Conservation (phyloP, 768 basidiomycete species). For the Kwoniella bestiolae region DNA sequence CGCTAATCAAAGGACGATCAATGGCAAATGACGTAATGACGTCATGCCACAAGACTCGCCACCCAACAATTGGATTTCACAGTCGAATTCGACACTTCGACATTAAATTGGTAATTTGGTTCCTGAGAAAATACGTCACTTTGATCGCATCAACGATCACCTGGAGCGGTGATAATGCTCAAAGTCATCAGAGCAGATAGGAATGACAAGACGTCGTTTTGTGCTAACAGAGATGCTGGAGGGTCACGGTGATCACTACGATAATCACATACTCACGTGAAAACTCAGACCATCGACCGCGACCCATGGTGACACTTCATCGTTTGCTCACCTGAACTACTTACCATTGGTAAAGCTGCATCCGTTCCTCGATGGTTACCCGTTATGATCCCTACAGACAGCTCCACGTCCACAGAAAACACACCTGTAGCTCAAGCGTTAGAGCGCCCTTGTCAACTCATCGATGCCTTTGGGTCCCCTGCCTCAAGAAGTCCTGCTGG, state of each 20-base stretch:
- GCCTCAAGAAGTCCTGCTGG: neutral
- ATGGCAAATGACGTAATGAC: constrained; percentile 23
- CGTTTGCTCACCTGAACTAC: too few species aligned
- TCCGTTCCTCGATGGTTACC: neutral
- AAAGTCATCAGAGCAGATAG: too few species aligned
- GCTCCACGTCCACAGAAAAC: neutral
- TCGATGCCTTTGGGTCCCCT: constrained; percentile 8
- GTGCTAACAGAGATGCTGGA: too few species aligned
- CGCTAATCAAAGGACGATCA: constrained; percentile 11
- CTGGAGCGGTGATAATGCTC: too few species aligned
- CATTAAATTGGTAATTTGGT: neutral
- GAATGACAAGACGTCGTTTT: too few species aligned
- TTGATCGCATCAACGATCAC: neutral
- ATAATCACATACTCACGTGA: too few species aligned
- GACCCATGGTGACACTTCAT: too few species aligned
- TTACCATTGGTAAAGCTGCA: neutral
- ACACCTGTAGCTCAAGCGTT: constrained; percentile 13
- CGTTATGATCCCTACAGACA: neutral
- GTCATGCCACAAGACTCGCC: constrained; percentile 15
- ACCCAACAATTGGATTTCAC: neutral
- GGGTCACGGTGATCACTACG: too few species aligned
- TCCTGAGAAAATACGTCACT: neutral
- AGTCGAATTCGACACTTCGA: too few species aligned
- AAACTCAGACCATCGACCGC: too few species aligned
- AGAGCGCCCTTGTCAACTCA: constrained; percentile 1